These are phyloP conservation scores for Chaetomiaceae sp. DNA, from an alignment of 2,329 filamentous ascomycete species.

Conservation along the genomic window DNA sequence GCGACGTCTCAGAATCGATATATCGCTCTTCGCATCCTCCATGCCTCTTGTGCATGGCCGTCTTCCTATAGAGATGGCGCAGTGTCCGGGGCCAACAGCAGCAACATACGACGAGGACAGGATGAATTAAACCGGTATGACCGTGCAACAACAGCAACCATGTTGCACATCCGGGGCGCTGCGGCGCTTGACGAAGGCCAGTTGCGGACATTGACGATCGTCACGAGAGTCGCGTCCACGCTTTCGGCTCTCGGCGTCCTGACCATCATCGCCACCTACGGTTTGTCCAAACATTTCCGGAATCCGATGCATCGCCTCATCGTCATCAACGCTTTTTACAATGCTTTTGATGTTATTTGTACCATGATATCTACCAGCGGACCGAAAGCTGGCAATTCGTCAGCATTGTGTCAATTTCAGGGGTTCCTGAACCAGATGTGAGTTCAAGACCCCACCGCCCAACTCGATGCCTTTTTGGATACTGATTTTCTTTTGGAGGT, in stretches of 20 bases:
- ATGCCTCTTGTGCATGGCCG: neutral
- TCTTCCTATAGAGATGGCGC: neutral
- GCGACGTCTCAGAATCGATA: constrained; percentile 2
- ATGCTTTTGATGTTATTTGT: constrained; percentile 35
- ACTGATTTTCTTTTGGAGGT: constrained; percentile 31
- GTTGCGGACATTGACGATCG: constrained; percentile 27
- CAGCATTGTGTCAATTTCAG: constrained; percentile 36
- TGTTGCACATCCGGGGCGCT: constrained; percentile 9
- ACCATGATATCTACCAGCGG: constrained; percentile 38
- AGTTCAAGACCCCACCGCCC: no score
- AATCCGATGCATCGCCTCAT: constrained; percentile 38
- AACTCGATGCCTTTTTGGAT: no score
- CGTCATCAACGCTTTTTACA: constrained; percentile 37
- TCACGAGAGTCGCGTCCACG: constrained; percentile 31
- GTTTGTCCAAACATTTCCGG: constrained; percentile 32
- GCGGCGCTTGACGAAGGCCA: constrained; percentile 23
- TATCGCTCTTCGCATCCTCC: neutral
- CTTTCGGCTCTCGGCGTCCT: constrained; percentile 34
- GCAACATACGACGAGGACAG: neutral
- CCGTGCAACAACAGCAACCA: neutral
- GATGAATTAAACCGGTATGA: neutral
- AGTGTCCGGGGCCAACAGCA: neutral
- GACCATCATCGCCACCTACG: constrained; percentile 34
- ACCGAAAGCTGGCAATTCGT: constrained; percentile 32
- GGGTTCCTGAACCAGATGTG: constrained; percentile 38